phyloP scores from a whole-genome alignment of 2,329 filamentous ascomycete genomes.

The Penicillium palitans region DNA sequence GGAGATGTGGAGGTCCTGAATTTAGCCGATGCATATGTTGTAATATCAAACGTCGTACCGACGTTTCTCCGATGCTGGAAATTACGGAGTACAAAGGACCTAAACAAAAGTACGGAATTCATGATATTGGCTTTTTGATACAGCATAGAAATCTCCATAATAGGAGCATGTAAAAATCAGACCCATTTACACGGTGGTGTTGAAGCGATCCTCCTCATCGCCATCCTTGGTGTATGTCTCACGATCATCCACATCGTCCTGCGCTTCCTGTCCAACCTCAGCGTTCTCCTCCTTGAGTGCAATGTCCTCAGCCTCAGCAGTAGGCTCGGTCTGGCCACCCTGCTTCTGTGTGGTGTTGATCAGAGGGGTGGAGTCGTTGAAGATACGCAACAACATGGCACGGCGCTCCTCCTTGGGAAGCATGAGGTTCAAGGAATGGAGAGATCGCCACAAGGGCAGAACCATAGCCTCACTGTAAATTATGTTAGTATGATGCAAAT shows the following conservation, averaged over 20 bases:
- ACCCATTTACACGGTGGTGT: conserved; percentile 47
- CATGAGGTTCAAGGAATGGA: conserved; percentile 93
- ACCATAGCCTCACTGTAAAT: conserved; percentile 70
- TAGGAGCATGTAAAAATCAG: conserved; percentile 6
- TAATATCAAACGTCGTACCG: conserved; percentile 6
- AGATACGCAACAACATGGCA: conserved; percentile 87
- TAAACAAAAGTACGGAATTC: conserved; percentile 7
- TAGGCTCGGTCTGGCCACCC: conserved; percentile 16
- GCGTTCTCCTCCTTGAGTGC: conserved; percentile 43
- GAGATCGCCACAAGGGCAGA: conserved; percentile 89
- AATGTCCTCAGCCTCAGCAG: conserved; percentile 36
- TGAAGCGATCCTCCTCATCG: conserved; percentile 49
- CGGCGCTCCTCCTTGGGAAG: conserved; percentile 93
- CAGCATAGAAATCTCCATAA: conserved; percentile 4
- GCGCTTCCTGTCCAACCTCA: conserved; percentile 42
- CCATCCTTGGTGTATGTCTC: conserved; percentile 48
- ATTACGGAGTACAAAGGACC: not conserved
- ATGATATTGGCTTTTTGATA: conserved; percentile 24
- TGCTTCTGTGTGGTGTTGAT: conserved; percentile 59
- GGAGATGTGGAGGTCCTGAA: conserved; percentile 7
- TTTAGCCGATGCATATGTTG: conserved; percentile 16
- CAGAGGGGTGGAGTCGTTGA: conserved; percentile 82
- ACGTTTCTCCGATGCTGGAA: conserved; percentile 15
- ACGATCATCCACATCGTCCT: conserved; percentile 42
- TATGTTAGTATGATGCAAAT: conserved; percentile 19